Base-by-base conservation (phyloP, 257 asterid species). In the Ligustrum vulgare region DNA sequence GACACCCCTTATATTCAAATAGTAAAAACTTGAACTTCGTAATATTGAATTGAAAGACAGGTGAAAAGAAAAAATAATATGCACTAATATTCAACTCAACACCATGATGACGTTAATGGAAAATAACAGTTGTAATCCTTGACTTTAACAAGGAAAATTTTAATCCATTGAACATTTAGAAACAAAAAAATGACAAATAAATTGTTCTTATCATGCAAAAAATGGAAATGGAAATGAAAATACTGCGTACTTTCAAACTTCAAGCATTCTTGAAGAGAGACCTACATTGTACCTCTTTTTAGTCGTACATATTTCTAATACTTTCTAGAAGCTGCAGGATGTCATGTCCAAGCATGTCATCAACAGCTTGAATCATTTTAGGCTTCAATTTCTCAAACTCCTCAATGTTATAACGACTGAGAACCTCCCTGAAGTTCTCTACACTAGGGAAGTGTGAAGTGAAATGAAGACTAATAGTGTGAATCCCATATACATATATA, bases 311-410 rank as follows among this genome's bases (percentile, higher is more conserved):
- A 80, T 94, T 92, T 78, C 93, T 88, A 18, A 92, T 84, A 72
- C 74, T 91, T 67, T 92, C 92, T 72, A 94, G 72, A 4, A 94
- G 87, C 33, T 90, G 91, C 0, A 97, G 98, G n/a, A 94, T 91
- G 69, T 90, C 98, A 72, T 88, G 79, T 2, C 89, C 93, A n/a
- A 94, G 86, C 98, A 94, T 92, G 65, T 89, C 90, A 63, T 92
- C 97, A 33, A 90, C 94, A 8, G 87, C 86, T 72, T 92, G 93
- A 58, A 92, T 84, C 93, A 89, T 80, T 71, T 87, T 90, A 8
- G 97, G 98, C 84, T 90, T 94, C 86, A 94, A 36, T 69, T 92
- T 94, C 85, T 90, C 97, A 64, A 94, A 94, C 13, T 94, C 97
- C n/a, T 90, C 91, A 9, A 94, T 87, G 72, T 66, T 89, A 69